A percentile compares a stretch with the other conserved stretches of the same genome.
phyloP scores from a whole-genome alignment of 2,329 filamentous ascomycete genomes.

The Colletotrichum phormii region DNA sequence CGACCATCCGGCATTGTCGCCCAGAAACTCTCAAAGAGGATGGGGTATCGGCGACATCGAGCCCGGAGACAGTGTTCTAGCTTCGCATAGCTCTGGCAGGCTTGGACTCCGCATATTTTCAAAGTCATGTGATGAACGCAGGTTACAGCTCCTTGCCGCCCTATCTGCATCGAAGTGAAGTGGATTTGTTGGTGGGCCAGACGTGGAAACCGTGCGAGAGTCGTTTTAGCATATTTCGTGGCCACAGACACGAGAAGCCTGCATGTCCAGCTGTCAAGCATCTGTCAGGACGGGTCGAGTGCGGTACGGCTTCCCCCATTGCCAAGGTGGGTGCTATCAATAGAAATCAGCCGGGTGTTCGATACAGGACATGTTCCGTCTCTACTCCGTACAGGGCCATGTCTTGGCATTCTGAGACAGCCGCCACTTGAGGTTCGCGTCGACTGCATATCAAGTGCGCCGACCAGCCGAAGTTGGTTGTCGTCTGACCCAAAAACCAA shows the following conservation, averaged over 20 bases:
- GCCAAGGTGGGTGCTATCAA: slow-evolving; percentile 26
- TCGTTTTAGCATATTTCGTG: slow-evolving; percentile 1
- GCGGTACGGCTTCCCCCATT: not conserved
- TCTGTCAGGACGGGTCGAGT: slow-evolving; percentile 10
- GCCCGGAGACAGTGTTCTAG: not conserved
- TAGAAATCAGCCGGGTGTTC: slow-evolving; percentile 42
- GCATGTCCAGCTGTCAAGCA: slow-evolving; percentile 10
- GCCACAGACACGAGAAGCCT: not conserved
- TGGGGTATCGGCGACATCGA: no score
- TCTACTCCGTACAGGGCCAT: slow-evolving; percentile 4
- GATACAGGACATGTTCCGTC: slow-evolving; percentile 49
- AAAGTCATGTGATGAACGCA: slow-evolving; percentile 7
- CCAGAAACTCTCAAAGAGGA: not conserved
- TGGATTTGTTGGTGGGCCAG: not conserved
- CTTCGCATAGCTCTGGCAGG: not conserved
- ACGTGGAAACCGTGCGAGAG: not conserved
- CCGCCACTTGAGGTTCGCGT: slow-evolving; percentile 10
- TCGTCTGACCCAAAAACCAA: not conserved
- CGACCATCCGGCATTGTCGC: not conserved
- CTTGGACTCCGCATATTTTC: not conserved
- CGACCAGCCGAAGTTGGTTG: not conserved
- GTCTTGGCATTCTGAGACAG: slow-evolving; percentile 36
- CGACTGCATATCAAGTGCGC: slow-evolving; percentile 20
- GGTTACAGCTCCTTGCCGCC: not conserved
- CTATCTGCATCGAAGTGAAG: not conserved